Percentiles rank a stretch among this genome's conserved stretches.
Evolutionary conservation across 1,139 yeast species (phyloP).

Genomic region (Suhomyces bokatorum): DNA sequence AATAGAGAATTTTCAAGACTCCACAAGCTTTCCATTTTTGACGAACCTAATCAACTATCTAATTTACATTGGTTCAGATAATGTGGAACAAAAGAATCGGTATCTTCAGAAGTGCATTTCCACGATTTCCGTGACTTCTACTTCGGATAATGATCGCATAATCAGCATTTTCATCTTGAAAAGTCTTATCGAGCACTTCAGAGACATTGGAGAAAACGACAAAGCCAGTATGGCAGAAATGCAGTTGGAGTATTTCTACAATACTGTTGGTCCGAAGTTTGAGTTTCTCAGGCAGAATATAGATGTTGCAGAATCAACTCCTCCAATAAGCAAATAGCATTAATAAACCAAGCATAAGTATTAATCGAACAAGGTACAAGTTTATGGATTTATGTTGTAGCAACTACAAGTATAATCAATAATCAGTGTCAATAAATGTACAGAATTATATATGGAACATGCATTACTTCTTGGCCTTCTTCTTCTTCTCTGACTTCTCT

Average conservation of each 20-base stretch:
- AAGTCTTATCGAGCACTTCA: conserved; percentile 19
- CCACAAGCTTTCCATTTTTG: conserved; percentile 20
- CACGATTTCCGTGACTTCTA: conserved; percentile 14
- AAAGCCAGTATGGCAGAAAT: conserved; percentile 26
- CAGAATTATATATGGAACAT: conserved; percentile 15
- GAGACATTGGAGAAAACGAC: conserved; percentile 24
- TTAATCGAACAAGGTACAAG: background rate
- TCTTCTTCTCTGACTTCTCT: conserved; percentile 42
- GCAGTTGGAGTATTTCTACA: conserved; percentile 22
- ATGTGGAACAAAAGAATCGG: conserved; percentile 17
- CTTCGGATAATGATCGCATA: conserved; percentile 24
- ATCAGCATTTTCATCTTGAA: conserved; percentile 25
- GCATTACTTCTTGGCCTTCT: conserved; percentile 33
- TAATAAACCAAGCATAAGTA: too few species aligned
- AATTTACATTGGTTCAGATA: conserved; percentile 18
- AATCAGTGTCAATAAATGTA: conserved; percentile 12
- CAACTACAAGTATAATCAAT: background rate
- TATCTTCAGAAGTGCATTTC: conserved; percentile 20
- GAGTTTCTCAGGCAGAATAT: conserved; percentile 15
- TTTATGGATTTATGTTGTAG: too few species aligned
- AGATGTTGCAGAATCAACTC: background rate
- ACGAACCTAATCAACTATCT: conserved; percentile 19
- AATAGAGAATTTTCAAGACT: conserved; percentile 10
- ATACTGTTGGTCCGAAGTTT: conserved; percentile 19
- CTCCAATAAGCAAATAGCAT: background rate